Conservation (phyloP, 768 basidiomycete species). For the Collybia mongolica region DNA sequence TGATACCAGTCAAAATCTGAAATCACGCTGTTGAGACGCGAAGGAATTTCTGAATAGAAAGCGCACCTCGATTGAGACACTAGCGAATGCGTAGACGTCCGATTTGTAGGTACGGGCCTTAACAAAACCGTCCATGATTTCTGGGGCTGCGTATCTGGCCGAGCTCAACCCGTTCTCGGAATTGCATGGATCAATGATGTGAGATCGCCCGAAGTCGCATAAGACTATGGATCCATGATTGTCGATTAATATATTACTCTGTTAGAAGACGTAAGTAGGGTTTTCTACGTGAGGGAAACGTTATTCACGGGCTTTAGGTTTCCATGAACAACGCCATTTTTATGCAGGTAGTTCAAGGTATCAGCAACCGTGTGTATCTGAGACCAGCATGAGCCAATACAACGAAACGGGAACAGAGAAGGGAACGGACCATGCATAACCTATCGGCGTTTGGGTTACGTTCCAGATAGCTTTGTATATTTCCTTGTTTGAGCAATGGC, state of each 20-base stretch:
- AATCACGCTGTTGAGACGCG: not conserved
- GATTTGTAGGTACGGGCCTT: not conserved
- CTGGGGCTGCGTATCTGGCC: not conserved
- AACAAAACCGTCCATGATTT: not conserved
- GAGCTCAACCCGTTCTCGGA: not conserved
- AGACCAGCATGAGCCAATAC: no score
- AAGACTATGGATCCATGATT: not conserved
- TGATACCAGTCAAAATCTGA: not conserved
- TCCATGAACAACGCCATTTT: not conserved
- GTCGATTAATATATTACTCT: not conserved
- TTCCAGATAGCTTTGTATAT: no score
- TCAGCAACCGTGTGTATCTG: no score
- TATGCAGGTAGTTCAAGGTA: not conserved
- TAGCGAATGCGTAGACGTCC: not conserved
- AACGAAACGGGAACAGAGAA: no score
- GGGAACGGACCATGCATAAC: no score
- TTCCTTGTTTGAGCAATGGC: no score
- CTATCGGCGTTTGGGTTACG: no score
- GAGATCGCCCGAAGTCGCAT: not conserved
- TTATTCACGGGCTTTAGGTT: not conserved
- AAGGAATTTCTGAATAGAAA: not conserved
- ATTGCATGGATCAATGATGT: not conserved
- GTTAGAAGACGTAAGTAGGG: not conserved
- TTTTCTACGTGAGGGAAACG: not conserved
- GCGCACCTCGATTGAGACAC: not conserved